Percentiles rank a stretch among this genome's conserved stretches.
These are phyloP conservation scores for Chaetomidium leptoderma DNA, from an alignment of 495 filamentous ascomycete genomes.

Conservation along the genomic window DNA sequence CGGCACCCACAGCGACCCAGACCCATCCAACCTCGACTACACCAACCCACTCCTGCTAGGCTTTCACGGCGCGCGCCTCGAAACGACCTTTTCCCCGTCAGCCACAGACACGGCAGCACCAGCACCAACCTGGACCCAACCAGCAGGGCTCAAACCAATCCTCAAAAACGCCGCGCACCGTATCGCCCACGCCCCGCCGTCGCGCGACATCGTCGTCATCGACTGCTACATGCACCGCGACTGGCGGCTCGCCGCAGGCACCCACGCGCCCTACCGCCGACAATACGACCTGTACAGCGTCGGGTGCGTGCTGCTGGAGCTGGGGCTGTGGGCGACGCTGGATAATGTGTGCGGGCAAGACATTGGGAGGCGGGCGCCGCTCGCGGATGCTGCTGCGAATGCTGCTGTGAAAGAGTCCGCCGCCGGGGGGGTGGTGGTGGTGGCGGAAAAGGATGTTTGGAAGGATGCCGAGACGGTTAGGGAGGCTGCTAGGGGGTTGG, in stretches of 20 bases:
- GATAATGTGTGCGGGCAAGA: conserved; percentile 9
- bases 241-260: not conserved
- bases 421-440: not conserved
- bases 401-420: no score
- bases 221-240: conserved; percentile 17
- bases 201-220: conserved; percentile 2
- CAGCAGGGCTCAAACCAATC: conserved; percentile 15
- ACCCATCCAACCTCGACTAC: conserved; percentile 17
- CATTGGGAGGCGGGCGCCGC: conserved; percentile 5
- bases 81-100: not conserved
- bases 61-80: conserved; percentile 11
- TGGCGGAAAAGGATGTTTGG: conserved; percentile 1
- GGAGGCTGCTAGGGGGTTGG: conserved; percentile 12
- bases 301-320: conserved; percentile 14
- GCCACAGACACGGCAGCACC: not conserved
- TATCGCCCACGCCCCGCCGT: not conserved
- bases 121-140: not conserved
- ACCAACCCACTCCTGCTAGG: conserved; percentile 7
- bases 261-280: not conserved
- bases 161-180: conserved; percentile 9
- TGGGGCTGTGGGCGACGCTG: conserved; percentile 19
- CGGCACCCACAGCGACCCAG: not conserved
- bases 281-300: conserved; percentile 12
- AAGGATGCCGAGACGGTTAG: conserved; percentile 13
- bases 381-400: not conserved